Evolutionary conservation across 2,329 filamentous ascomycete species (phyloP), one percentile per base, ranked within the genome.

Genomic region (Penicillium sp.): DNA sequence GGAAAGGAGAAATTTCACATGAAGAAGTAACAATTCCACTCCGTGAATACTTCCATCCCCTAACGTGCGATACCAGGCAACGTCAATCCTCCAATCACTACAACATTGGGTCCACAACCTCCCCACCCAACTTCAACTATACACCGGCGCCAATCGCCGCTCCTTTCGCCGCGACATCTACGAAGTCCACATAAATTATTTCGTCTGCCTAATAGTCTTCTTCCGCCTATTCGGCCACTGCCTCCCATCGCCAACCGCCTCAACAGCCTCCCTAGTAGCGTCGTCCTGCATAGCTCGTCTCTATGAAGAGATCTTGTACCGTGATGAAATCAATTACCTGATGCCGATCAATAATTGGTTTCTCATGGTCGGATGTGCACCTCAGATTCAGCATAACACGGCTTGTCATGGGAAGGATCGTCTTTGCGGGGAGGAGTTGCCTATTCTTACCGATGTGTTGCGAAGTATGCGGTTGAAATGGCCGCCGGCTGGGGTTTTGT

Each of bases 311-410:
- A 55, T 57, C 11, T 11, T 47, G 7, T 39, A 31, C n/a, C 45
- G 55, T 5, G 55, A 57, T 22, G 52, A 57, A 20, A 53, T 55
- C 16, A 57, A 57, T 13, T 57, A 53, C 25, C 38, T 57, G 8
- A 45, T 47, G 14, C 45, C 48, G 24, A 43, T 55, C 16, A 48
- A 57, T 16, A 55, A 49, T 41, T 57, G 52, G 52, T 55, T 45
- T 13, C 7, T 57, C 20, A 55, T 55, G 52, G 48, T 55, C 7
- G 53, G 41, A 11, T 49, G 35, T 27, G 38, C 44, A 8, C 51
- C 51, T 18, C 46, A 53, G 13, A 51, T 52, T 22, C 49, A 52
- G 46, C 71, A 73, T 11, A 50, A 46, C 6, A 18, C 42, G 24
- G 24, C 20, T 22, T 45, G n/a, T 33, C 30, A 40, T 2, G 48